A percentile compares a stretch with the other conserved stretches of the same genome.
These are phyloP conservation scores for Euryodendron excelsum DNA, from an alignment of 148 eudicot species.

Conservation along the genomic window DNA sequence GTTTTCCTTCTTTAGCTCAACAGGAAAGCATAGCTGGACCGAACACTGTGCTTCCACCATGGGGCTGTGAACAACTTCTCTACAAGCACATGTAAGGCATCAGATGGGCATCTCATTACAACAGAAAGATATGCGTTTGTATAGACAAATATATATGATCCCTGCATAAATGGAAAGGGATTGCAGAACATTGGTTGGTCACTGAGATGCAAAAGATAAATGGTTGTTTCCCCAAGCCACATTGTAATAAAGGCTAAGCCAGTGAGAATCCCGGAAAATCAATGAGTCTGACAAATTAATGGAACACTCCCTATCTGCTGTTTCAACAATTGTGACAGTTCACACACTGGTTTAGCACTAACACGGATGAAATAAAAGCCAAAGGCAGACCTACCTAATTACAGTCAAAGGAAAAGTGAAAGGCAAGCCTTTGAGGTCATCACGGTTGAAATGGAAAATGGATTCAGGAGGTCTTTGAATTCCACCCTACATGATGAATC, in stretches of 20 bases:
- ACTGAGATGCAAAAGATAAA: neutral
- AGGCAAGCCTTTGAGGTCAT: constrained; percentile 79
- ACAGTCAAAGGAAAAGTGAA: constrained; percentile 60
- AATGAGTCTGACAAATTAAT: constrained; percentile 2
- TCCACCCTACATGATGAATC: constrained; percentile 61
- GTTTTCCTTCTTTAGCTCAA: constrained; percentile 62
- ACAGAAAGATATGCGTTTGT: neutral
- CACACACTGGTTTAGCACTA: neutral
- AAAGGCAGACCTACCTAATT: constrained; percentile 41
- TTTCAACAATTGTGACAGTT: neutral
- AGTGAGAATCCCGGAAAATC: neutral
- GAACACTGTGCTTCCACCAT: constrained; percentile 98
- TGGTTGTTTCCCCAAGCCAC: neutral
- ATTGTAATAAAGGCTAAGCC: neutral
- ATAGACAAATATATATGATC: neutral
- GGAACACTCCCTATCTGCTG: neutral
- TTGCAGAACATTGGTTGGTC: neutral
- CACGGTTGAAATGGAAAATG: constrained; percentile 59
- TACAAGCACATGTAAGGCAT: constrained; percentile 35
- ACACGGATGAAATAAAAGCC: constrained; percentile 2
- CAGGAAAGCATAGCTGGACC: constrained; percentile 79
- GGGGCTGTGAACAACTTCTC: constrained; percentile 88
- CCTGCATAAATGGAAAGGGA: neutral
- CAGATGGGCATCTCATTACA: constrained; percentile 8
- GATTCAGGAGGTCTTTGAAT: constrained; percentile 68